phyloP scores from a whole-genome alignment of 2,329 filamentous ascomycete genomes.

The Dryadomyces sulphureus region DNA sequence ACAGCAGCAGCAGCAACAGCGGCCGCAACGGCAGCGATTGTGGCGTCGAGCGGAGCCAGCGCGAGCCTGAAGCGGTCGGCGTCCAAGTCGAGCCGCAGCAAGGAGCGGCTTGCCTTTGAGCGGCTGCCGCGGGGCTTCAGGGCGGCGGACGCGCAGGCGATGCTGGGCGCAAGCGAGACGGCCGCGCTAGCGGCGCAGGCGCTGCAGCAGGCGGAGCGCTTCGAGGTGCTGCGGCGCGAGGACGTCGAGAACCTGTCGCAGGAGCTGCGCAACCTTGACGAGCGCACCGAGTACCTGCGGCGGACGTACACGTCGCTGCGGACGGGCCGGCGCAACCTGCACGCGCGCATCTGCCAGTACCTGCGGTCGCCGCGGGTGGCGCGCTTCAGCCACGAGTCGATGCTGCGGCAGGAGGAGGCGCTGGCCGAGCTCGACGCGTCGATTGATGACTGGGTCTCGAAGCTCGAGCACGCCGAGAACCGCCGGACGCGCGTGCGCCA shows the following conservation, averaged over 20 bases:
- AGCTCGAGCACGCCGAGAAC: constrained; percentile 70
- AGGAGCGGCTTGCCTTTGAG: constrained; percentile 44
- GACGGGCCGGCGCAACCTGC: constrained; percentile 61
- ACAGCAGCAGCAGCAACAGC: not conserved
- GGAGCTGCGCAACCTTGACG: constrained; percentile 62
- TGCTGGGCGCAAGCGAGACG: constrained; percentile 33
- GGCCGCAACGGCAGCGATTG: not conserved
- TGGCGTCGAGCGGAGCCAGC: constrained; percentile 13
- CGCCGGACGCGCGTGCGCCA: constrained; percentile 60
- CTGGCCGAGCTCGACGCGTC: constrained; percentile 61
- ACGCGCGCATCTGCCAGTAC: constrained; percentile 63
- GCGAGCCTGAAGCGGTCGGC: constrained; percentile 21
- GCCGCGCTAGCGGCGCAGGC: constrained; percentile 42
- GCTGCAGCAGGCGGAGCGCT: constrained; percentile 44
- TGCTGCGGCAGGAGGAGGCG: constrained; percentile 69
- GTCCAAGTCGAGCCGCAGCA: constrained; percentile 30
- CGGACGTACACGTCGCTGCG: constrained; percentile 63
- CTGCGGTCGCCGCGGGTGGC: constrained; percentile 55
- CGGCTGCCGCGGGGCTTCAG: constrained; percentile 43
- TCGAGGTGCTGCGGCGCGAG: constrained; percentile 46
- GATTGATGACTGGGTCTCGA: constrained; percentile 68
- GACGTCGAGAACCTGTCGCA: constrained; percentile 53
- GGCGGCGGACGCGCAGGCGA: constrained; percentile 33
- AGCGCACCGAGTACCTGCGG: constrained; percentile 63
- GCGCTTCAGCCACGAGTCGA: constrained; percentile 58